Conservation (phyloP, 1,139 yeast genomes). For the Lodderomyces margitis region DNA sequence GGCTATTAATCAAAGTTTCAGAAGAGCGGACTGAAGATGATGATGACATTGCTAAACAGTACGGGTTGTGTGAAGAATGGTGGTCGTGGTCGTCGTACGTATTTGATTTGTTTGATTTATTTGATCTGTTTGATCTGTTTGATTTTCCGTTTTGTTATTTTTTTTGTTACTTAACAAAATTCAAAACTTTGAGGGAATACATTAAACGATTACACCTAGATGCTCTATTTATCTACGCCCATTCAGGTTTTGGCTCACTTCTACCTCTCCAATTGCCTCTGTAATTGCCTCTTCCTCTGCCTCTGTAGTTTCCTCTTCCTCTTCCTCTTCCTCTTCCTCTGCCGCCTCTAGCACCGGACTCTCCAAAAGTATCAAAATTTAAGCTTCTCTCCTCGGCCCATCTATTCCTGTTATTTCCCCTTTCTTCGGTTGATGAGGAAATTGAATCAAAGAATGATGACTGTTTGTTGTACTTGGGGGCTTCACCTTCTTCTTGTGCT, state of each 20-base stretch:
- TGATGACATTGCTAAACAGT: neutral
- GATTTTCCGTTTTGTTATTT: no score
- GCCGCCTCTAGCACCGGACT: slow-evolving; percentile 37
- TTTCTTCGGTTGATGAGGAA: slow-evolving; percentile 53
- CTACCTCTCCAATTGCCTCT: slow-evolving; percentile 17
- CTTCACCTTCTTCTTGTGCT: slow-evolving; percentile 22
- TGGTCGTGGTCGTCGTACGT: no score
- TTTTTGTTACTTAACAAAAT: no score
- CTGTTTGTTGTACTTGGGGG: slow-evolving; percentile 53
- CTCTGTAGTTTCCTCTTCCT: slow-evolving; percentile 27
- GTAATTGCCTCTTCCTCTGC: slow-evolving; percentile 18
- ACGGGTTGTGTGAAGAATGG: no score
- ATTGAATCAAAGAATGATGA: slow-evolving; percentile 81
- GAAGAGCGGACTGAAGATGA: neutral
- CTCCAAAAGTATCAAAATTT: slow-evolving; percentile 70
- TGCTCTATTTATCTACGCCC: slow-evolving; percentile 36
- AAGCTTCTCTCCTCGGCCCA: slow-evolving; percentile 63
- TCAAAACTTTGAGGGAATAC: no score
- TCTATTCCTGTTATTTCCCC: slow-evolving; percentile 26
- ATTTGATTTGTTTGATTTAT: no score
- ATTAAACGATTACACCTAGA: no score
- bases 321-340: slow-evolving; percentile 32
- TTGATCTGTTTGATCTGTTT: no score
- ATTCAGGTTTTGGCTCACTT: slow-evolving; percentile 36
- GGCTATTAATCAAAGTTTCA: slow-evolving; percentile 6